Base-by-base conservation (phyloP, 495 filamentous ascomycete species). In the Penicillium ucsense region DNA sequence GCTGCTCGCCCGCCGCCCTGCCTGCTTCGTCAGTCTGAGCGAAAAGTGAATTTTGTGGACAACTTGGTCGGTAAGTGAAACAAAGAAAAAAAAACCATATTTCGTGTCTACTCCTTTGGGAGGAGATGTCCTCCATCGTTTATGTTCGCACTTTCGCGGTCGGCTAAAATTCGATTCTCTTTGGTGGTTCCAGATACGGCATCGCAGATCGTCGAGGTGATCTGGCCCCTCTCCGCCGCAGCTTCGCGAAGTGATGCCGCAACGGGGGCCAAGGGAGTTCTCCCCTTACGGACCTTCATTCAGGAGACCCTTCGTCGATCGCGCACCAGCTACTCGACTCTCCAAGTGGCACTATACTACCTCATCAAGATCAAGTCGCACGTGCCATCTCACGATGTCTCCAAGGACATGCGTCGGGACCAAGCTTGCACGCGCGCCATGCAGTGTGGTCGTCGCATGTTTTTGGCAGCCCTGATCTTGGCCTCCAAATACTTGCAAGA, bases 401-500 rank as follows among this genome's bases (percentile, higher is more conserved):
- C 88, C 33, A 85, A 85, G 78, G 88, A 96, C 71, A 88, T 94
- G 61, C 71, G 80, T 39, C 79, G 85, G 52, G 84, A 94, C 62
- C 78, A 78, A 45, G 79, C 84, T 42, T 72, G 79, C 20, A 79
- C 71, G 57, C 86, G 89, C 47, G 87, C 89, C 35, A 83, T 97
- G 62, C 90, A 94, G 68, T 98, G 92, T 72, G 92, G 92, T 44
- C 87, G 92, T 47, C 85, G 92, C 38, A 98, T 98, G 89, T 97
- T 98, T 62, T 75, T 98, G 46, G 86, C 94, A 10, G 87, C 88
- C 8, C 73, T 96, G 52, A 95, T 96, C 55, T 74, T 96, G 40
- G 88, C 89, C 3, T 96, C 92, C 27, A 98, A 98, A 70, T 98
- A 95, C 64, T 75, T 97, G 36, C 92, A 98, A 64, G 92, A 98